A percentile compares a stretch with the other conserved stretches of the same genome.
Evolutionary conservation across 2,329 filamentous ascomycete species (phyloP).

Genomic region (Botryotinia narcissicola): DNA sequence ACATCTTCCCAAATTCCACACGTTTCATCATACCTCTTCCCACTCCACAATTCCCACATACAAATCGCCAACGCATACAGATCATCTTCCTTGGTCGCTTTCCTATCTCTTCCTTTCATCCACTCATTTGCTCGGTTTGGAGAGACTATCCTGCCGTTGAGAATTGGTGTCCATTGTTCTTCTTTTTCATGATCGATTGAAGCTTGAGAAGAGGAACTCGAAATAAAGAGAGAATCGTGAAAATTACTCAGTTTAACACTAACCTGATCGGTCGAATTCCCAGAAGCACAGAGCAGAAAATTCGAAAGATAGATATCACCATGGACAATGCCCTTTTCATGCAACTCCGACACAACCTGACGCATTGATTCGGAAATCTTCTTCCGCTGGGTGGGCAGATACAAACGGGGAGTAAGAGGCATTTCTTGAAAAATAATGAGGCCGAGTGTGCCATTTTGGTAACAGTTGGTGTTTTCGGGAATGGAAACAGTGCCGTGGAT

Average conservation of each 20-base stretch:
- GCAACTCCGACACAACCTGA: neutral
- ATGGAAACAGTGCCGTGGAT: neutral
- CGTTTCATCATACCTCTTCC: neutral
- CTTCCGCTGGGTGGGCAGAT: neutral
- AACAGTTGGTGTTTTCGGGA: neutral
- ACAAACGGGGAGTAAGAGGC: neutral
- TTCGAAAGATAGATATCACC: neutral
- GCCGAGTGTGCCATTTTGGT: neutral
- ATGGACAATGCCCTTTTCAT: neutral
- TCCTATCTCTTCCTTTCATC: neutral
- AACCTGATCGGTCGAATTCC: neutral
- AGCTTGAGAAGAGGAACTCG: neutral
- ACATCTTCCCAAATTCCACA: neutral
- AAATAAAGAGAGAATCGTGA: neutral
- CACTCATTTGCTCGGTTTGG: neutral
- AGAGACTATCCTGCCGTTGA: neutral
- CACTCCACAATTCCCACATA: neutral
- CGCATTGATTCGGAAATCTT: neutral
- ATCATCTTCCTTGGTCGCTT: neutral
- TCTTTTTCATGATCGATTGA: too few relatives aligned
- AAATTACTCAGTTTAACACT: neutral
- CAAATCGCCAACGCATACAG: slow-evolving; percentile 1
- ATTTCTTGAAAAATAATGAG: neutral
- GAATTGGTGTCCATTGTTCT: neutral
- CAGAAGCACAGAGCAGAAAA: neutral